These are phyloP conservation scores for Auriculariales sp. DNA, from an alignment of 768 basidiomycete genomes.

Conservation along the genomic window DNA sequence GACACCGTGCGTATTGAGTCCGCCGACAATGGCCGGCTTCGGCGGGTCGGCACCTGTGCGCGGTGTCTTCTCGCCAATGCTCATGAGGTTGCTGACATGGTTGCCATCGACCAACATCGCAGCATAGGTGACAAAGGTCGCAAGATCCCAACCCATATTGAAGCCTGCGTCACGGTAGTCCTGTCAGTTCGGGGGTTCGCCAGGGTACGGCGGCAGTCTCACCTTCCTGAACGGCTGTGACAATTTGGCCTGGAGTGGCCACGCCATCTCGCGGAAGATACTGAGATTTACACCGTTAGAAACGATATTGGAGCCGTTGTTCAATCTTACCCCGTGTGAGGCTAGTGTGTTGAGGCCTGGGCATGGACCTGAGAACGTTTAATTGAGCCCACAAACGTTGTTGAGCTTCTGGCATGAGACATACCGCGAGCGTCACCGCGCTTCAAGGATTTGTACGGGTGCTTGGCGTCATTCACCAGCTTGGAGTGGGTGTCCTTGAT, in stretches of 20 bases:
- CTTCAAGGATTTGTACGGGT: background rate
- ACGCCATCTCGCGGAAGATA: conserved; percentile 4
- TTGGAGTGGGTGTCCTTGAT: background rate
- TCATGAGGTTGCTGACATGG: conserved; percentile 3
- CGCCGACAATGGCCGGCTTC: conserved; percentile 1
- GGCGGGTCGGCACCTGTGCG: background rate
- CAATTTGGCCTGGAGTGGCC: conserved; percentile 5
- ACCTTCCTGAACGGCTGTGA: conserved; percentile 6
- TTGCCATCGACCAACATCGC: conserved; percentile 6
- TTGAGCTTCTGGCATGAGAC: too few species aligned
- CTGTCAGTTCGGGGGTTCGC: background rate
- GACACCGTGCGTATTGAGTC: conserved; percentile 1
- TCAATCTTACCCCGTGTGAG: conserved; percentile 2
- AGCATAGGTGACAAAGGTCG: background rate
- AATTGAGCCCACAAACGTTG: too few species aligned
- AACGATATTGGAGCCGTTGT: background rate
- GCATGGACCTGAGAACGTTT: background rate
- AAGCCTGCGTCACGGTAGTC: conserved; percentile 1
- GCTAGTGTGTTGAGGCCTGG: conserved; percentile 6
- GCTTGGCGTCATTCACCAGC: conserved; percentile 2
- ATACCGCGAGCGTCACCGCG: background rate
- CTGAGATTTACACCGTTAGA: background rate
- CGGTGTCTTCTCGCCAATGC: conserved; percentile 3
- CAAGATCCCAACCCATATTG: conserved; percentile 5
- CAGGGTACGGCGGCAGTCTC: background rate